These are phyloP conservation scores for Leccinum broughii DNA, from an alignment of 768 basidiomycete species.

Conservation along the genomic window DNA sequence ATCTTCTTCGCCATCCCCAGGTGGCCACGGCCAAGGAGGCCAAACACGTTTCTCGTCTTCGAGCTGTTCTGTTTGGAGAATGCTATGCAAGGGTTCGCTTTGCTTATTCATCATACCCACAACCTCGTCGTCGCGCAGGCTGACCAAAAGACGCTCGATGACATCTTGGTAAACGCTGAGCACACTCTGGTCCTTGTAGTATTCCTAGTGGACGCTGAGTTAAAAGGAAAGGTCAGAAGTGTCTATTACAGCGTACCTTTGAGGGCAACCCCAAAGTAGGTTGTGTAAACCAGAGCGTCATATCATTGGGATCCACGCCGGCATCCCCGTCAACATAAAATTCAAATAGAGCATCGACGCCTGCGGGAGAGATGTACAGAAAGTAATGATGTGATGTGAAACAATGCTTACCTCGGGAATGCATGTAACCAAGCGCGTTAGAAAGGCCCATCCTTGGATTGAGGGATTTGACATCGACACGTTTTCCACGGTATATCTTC, in stretches of 20 bases:
- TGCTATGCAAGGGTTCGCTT: conserved; percentile 21
- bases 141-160: conserved; percentile 63
- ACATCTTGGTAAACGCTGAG: conserved; percentile 70
- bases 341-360: conserved; percentile 74
- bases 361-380: conserved; percentile 39
- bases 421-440: conserved; percentile 79
- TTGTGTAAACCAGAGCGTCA: conserved; percentile 86
- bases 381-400: background rate
- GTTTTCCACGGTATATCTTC: conserved; percentile 57
- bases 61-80: conserved; percentile 39
- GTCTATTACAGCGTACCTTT: conserved; percentile 50
- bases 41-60: conserved; percentile 45
- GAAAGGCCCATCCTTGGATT: conserved; percentile 62
- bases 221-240: background rate
- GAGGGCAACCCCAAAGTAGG: conserved; percentile 80
- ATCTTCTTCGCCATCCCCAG: conserved; percentile 72
- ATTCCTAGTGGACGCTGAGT: conserved; percentile 55
- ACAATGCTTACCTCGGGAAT: conserved; percentile 68
- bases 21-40: conserved; percentile 87
- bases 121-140: conserved; percentile 50
- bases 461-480: conserved; percentile 38
- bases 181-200: conserved; percentile 78
- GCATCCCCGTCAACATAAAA: conserved; percentile 88
- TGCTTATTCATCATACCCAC: conserved; percentile 12
- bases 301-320: conserved; percentile 80